Evolutionary conservation across 23 red algal species (phyloP).

Genomic region (Gracilaria domingensis): DNA sequence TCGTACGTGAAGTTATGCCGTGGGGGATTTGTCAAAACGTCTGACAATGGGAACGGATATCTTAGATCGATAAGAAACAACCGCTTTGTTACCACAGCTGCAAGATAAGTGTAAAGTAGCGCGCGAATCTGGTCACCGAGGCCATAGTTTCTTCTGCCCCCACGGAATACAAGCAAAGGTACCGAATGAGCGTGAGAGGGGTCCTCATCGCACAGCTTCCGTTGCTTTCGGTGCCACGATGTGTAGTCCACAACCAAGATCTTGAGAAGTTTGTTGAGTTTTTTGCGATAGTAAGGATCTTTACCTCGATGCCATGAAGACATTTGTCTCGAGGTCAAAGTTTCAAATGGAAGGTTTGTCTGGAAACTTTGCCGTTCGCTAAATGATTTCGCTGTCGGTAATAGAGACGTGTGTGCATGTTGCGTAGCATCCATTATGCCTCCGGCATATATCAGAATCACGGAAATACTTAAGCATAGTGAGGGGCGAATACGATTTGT

Average conservation of each 20-base stretch:
- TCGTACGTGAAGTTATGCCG: constrained; percentile 11
- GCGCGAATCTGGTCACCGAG: constrained; percentile 24
- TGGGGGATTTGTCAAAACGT: not conserved
- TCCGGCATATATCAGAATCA: too few species aligned
- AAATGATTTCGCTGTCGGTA: not conserved
- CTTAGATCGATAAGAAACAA: constrained; percentile 14
- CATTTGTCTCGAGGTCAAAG: not conserved
- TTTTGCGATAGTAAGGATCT: not conserved
- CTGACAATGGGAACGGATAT: not conserved
- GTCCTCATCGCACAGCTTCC: not conserved
- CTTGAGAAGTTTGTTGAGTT: not conserved
- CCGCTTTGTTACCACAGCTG: not conserved
- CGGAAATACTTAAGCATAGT: too few species aligned
- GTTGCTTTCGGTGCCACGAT: constrained; percentile 2
- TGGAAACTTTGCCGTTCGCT: not conserved
- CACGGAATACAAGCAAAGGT: not conserved
- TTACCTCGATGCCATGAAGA: not conserved
- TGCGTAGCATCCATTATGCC: too few species aligned
- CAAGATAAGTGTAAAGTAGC: not conserved
- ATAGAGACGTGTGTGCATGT: not conserved
- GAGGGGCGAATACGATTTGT: too few species aligned
- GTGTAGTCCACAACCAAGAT: constrained; percentile 6
- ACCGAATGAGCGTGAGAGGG: not conserved
- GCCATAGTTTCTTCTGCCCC: not conserved
- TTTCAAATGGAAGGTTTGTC: not conserved